A percentile compares a stretch with the other conserved stretches of the same genome.
These are phyloP conservation scores for Phragmites australis DNA, from an alignment of 176 grass and related monocot species.

Conservation along the genomic window DNA sequence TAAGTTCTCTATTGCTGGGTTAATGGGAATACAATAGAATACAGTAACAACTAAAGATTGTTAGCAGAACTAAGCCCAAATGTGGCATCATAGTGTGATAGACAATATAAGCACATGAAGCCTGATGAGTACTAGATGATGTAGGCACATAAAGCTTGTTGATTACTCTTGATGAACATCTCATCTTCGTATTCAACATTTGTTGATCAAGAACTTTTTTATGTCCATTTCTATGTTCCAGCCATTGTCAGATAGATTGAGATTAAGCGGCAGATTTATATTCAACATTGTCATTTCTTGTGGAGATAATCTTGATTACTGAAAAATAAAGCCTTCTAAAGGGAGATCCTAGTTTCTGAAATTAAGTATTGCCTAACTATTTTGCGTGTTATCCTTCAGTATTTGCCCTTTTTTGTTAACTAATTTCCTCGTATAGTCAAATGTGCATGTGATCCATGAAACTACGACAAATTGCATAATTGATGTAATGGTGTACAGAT, in stretches of 20 bases:
- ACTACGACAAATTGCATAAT: neutral
- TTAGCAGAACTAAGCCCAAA: neutral
- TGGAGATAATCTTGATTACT: constrained; percentile 10
- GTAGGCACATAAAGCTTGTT: neutral
- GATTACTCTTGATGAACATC: neutral
- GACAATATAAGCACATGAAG: neutral
- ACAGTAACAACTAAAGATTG: neutral
- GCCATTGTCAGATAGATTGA: neutral
- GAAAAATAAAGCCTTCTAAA: constrained; percentile 25
- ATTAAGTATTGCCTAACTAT: neutral
- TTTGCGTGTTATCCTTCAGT: neutral
- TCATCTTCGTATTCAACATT: neutral
- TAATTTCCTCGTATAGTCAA: constrained; percentile 4
- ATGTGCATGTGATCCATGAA: neutral
- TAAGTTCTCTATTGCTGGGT: neutral
- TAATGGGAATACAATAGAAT: neutral
- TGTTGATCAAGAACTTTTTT: neutral
- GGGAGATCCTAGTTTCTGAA: neutral
- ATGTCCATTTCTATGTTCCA: neutral
- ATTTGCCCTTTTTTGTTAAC: constrained; percentile 4
- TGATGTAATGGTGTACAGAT: neutral
- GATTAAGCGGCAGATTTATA: neutral
- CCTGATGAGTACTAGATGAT: neutral
- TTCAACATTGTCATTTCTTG: neutral
- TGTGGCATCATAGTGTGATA: neutral